Base-by-base conservation (phyloP, 768 basidiomycete genomes). In the Lactifluus subvellereus region DNA sequence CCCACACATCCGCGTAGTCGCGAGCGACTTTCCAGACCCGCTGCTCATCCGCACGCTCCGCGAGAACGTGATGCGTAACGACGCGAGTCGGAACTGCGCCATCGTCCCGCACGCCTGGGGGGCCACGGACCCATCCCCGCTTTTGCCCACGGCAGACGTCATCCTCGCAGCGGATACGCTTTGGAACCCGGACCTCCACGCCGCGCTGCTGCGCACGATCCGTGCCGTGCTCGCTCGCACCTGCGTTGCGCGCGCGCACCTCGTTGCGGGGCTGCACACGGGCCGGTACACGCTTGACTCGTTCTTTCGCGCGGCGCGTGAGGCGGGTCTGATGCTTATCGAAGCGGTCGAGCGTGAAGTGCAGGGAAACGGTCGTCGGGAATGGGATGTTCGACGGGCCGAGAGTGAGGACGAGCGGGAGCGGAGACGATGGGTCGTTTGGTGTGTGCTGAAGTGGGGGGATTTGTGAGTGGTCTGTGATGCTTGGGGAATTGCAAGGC, bases 231-330 rank as follows among this genome's bases (percentile, higher is more conserved):
- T 90, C 38, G 75, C 73, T 54, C 79, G 70, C 55, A 70, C 74
- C 10, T 59, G 72, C 1, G 64, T 74, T 43, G 75, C 88, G 35
- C 81, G 87, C 10, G 70, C 83, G 53, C 80, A 89, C 69, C 69
- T 91, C n/a, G 79, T 91, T 8, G 86, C 86, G 2, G 89, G 89
- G 0, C 68, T 91, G 56, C 89, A 91, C 67, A 91, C 89, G 0
- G 90, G 88, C 3, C 76, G 86, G 54, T 90, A 88, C 68, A 84
- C 87, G 1, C 78, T 91, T 35, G 78, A 84, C 57, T 75, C 83
- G 7, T 89, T 89, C 72, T 68, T 90, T 47, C 68, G 73, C 11
- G 69, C 69, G 10, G 77, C 77, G 20, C 60, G 66, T 4, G 65
- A 63, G 8, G 74, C 69, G 57, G 84, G 80, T 4, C 77, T 90